phyloP scores from a whole-genome alignment of 768 basidiomycete genomes.

The Aureoboletus auriporus region DNA sequence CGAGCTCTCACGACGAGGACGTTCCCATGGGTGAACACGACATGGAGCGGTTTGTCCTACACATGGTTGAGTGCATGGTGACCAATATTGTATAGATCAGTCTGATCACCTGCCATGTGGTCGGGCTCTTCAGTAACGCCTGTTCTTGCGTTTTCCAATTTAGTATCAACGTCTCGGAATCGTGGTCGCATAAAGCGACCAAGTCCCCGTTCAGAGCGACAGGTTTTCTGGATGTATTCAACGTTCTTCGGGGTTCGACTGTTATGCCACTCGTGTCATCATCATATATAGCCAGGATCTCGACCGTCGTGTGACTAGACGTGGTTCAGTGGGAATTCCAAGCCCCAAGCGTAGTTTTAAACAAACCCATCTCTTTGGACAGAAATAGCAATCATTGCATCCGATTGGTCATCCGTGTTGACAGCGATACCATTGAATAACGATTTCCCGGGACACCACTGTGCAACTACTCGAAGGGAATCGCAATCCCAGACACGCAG shows the following conservation, averaged over 20 bases:
- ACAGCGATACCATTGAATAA: slow-evolving; percentile 50
- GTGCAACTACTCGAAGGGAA: slow-evolving; percentile 30
- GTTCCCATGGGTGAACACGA: slow-evolving; percentile 42
- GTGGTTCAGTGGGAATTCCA: slow-evolving; percentile 10
- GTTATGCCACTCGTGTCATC: slow-evolving; percentile 8
- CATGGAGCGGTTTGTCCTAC: slow-evolving; percentile 51
- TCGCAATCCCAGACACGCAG: slow-evolving; percentile 48
- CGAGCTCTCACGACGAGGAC: slow-evolving; percentile 58
- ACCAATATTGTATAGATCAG: not conserved
- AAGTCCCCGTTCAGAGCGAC: slow-evolving; percentile 48
- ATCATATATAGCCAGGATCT: slow-evolving; percentile 26
- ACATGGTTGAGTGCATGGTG: slow-evolving; percentile 6
- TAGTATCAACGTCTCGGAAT: slow-evolving; percentile 46
- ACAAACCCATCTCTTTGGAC: slow-evolving; percentile 45
- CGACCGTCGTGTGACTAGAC: slow-evolving; percentile 18
- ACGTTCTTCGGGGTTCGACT: slow-evolving; percentile 30
- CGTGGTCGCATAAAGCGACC: slow-evolving; percentile 52
- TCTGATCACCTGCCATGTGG: slow-evolving; percentile 29
- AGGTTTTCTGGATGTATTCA: slow-evolving; percentile 43
- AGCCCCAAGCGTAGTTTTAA: slow-evolving; percentile 4
- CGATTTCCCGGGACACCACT: slow-evolving; percentile 54
- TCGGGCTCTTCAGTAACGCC: slow-evolving; percentile 42
- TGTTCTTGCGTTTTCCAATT: slow-evolving; percentile 50
- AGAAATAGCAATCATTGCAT: slow-evolving; percentile 50
- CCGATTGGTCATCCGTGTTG: slow-evolving; percentile 42